Evolutionary conservation across 345 rosid genomes (phyloP), one percentile per base, ranked within the genome.

Genomic region (Moricandia arvensis): DNA sequence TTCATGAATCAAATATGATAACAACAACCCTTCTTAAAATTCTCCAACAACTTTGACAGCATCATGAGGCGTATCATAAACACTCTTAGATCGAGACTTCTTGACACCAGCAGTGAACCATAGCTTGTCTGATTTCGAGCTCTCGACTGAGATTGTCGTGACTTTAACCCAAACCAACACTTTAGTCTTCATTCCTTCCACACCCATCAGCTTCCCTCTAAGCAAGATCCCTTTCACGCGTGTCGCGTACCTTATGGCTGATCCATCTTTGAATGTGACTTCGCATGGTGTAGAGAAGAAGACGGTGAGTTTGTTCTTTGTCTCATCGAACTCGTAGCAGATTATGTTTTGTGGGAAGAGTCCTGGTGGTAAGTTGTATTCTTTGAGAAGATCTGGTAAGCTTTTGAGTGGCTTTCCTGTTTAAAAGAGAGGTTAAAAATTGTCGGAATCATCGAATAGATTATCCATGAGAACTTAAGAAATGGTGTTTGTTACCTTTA

Each of bases 121-220:
- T 2, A 95, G 85, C 86, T 92, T 95, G 76, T 95, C 98, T 0
- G 99, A 90, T 71, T 90, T 92, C 35, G 75, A 85, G 75, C 88
- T 80, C 80, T 90, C 99, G 0, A 89, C 83, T 2, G 96, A 71
- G 15, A 95, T 80, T 18, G 85, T 79, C 4, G 99, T 87, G 63
- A 95, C 88, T 82, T 95, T 92, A 38, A 90, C 97, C 98, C 97
- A 92, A 5, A 92, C 97, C 1, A 95, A 85, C 33, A 89, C 89
- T 83, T 95, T 92, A 1, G 98, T 95, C 88, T 95, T 95, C 96
- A 92, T 89, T 61, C 99, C 99, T 82, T 95, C 99, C 0, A 92
- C 90, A 8, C 84, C 81, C 54, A 89, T 82, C 64, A 95, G 83
- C 82, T 90, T 95, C 69, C 97, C 97, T 78, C 89, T 82, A 18